phyloP scores from a whole-genome alignment of 2,329 filamentous ascomycete genomes.

The Pseudocercospora fijiensis region DNA sequence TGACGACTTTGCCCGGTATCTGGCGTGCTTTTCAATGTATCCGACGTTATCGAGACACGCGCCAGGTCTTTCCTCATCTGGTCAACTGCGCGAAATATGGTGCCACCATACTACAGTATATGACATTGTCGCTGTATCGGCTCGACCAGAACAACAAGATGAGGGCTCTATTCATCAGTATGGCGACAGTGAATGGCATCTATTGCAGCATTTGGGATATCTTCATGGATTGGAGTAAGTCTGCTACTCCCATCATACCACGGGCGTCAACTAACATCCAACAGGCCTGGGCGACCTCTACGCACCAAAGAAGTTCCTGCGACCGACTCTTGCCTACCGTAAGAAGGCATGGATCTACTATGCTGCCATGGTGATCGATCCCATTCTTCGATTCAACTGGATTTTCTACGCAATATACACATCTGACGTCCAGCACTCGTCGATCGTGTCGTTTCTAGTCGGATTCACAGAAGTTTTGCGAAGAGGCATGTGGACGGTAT shows the following conservation, averaged over 20 bases:
- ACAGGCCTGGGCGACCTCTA: constrained; percentile 68
- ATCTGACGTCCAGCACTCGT: constrained; percentile 76
- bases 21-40: constrained; percentile 91
- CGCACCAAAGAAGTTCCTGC: constrained; percentile 60
- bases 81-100: constrained; percentile 90
- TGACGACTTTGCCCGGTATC: constrained; percentile 77
- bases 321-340: constrained; percentile 78
- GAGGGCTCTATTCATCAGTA: constrained; percentile 71
- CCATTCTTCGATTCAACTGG: constrained; percentile 88
- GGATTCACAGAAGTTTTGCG: constrained; percentile 77
- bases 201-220: constrained; percentile 92
- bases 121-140: constrained; percentile 78
- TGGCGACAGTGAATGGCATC: constrained; percentile 76
- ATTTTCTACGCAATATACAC: constrained; percentile 88
- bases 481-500: constrained; percentile 84
- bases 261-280: neutral
- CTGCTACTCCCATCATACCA: no score
- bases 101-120: constrained; percentile 77
- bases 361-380: constrained; percentile 75
- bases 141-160: constrained; percentile 61
- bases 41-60: constrained; percentile 82
- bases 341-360: constrained; percentile 77
- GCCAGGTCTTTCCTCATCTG: constrained; percentile 84
- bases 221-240: constrained; percentile 76
- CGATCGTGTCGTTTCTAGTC: constrained; percentile 76